Conservation (phyloP, 805 yeast species). For the Metschnikowia anglica region DNA sequence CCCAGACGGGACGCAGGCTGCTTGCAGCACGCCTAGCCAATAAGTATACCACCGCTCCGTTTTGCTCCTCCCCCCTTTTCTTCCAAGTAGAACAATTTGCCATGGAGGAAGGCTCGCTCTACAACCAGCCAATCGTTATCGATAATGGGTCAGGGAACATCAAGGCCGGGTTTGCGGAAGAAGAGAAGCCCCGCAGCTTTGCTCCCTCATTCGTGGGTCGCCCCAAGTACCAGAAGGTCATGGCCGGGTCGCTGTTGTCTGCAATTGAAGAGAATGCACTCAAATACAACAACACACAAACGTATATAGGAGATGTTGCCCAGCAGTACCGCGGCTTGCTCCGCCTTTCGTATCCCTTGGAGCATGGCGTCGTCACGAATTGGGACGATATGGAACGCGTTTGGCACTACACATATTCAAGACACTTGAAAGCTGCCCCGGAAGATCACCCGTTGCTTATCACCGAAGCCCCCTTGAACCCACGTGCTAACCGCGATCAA, state of each 20-base stretch:
- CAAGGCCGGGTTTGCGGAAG: conserved; percentile 93
- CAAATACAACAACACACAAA: conserved; percentile 37
- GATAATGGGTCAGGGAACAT: conserved; percentile 76
- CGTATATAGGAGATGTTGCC: conserved; percentile 74
- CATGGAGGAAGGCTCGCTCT: conserved; percentile 28
- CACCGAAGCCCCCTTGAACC: conserved; percentile 89
- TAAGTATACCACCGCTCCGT: neutral
- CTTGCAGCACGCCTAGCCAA: conserved; percentile 2
- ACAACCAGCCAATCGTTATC: conserved; percentile 47
- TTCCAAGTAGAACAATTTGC: neutral
- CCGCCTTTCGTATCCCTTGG: conserved; percentile 66
- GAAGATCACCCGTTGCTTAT: conserved; percentile 86
- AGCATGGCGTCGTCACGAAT: conserved; percentile 72
- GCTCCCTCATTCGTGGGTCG: conserved; percentile 72
- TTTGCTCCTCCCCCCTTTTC: no score
- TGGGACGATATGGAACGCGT: conserved; percentile 86
- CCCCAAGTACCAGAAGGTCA: conserved; percentile 79
- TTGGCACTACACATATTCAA: conserved; percentile 68
- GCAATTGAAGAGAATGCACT: conserved; percentile 19
- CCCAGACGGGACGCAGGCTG: neutral
- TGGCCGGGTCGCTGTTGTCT: conserved; percentile 51
- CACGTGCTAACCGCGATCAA: conserved; percentile 55
- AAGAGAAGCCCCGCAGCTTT: conserved; percentile 68
- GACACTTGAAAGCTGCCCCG: conserved; percentile 53
- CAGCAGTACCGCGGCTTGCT: conserved; percentile 77